phyloP scores from a whole-genome alignment of 2,329 filamentous ascomycete species.

The Diaporthe nobilis region DNA sequence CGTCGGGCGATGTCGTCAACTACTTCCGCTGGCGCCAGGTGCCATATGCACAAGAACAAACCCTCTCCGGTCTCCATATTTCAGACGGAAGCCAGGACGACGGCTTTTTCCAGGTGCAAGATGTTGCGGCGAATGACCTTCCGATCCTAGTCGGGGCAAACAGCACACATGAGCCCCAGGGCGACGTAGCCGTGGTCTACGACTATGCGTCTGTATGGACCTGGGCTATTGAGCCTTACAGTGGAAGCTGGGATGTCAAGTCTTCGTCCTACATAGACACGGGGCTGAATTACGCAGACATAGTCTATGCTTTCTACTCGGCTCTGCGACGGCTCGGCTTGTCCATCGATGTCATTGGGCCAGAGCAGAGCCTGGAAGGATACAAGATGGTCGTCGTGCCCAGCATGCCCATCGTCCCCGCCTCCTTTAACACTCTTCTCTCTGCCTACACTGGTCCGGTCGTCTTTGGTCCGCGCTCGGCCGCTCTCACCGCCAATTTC shows the following conservation, averaged over 20 bases:
- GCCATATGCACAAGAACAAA: constrained; percentile 46
- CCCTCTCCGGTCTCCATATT: constrained; percentile 44
- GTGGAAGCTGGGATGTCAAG: constrained; percentile 45
- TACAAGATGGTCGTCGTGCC: constrained; percentile 46
- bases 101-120: constrained; percentile 42
- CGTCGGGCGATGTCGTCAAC: constrained; percentile 43
- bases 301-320: constrained; percentile 45
- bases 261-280: constrained; percentile 40
- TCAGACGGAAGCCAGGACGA: constrained; percentile 44
- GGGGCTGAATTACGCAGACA: constrained; percentile 42
- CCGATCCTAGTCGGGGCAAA: too few species aligned
- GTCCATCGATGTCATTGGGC: constrained; percentile 44
- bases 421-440: constrained; percentile 40
- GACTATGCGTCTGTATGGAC: constrained; percentile 45
- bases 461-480: constrained; percentile 45
- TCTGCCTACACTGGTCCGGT: constrained; percentile 41
- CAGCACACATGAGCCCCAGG: constrained; percentile 39
- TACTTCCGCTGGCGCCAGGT: constrained; percentile 47
- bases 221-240: constrained; percentile 46
- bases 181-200: constrained; percentile 44
- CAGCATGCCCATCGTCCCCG: constrained; percentile 44
- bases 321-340: constrained; percentile 45
- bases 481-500: constrained; percentile 43
- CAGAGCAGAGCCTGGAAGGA: constrained; percentile 43
- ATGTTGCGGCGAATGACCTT: constrained; percentile 42